Evolutionary conservation across 2,329 filamentous ascomycete genomes (phyloP).

Genomic region (Bipolaris sorokiniana): DNA sequence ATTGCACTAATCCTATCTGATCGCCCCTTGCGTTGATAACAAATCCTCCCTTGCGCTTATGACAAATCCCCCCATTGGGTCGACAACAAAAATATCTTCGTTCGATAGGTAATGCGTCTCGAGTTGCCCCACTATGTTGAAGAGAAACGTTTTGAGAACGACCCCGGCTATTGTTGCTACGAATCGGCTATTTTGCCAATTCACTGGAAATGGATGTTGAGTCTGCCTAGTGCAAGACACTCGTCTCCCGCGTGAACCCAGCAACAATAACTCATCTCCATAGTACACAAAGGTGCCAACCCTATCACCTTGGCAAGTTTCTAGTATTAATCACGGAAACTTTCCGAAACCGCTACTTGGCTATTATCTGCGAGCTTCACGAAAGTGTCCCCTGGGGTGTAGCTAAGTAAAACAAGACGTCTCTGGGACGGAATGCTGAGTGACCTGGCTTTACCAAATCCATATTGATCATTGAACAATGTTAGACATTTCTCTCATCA

Average conservation of each 20-base stretch:
- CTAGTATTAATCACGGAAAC: neutral
- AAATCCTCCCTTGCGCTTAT: too few species aligned
- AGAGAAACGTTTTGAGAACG: neutral
- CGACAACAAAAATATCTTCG: neutral
- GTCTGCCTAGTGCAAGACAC: neutral
- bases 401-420: neutral
- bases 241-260: neutral
- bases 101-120: neutral
- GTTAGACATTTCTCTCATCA: neutral
- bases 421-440: neutral
- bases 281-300: neutral
- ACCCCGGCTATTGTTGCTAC: neutral
- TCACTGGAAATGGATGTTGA: neutral
- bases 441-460: neutral
- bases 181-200: constrained; percentile 1
- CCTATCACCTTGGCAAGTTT: neutral
- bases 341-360: neutral
- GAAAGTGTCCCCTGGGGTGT: neutral
- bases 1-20: neutral
- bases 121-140: neutral
- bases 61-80: neutral
- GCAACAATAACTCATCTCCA: neutral
- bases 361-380: neutral
- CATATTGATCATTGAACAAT: neutral
- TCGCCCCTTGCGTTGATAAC: neutral